Percentiles rank a stretch among this genome's conserved stretches.
phyloP scores from a whole-genome alignment of 2,329 filamentous ascomycete species.

The Ophiostoma sp. region DNA sequence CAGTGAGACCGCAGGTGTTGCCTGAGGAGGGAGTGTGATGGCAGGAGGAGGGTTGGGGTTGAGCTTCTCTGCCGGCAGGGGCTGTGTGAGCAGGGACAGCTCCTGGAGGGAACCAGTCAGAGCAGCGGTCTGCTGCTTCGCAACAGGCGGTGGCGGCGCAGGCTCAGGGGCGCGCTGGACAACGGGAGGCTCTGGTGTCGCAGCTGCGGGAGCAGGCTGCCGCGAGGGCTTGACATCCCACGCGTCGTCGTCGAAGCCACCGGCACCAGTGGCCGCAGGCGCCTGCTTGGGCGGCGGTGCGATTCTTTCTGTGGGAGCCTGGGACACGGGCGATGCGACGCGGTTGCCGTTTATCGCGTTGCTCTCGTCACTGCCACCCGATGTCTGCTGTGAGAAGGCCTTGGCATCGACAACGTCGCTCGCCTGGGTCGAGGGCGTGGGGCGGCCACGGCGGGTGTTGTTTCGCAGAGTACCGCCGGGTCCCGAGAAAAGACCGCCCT shows the following conservation, averaged over 20 bases:
- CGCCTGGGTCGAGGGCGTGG: slow-evolving; percentile 80
- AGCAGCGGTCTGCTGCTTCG: slow-evolving; percentile 41
- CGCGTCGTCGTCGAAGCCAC: slow-evolving; percentile 91
- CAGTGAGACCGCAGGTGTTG: slow-evolving; percentile 34
- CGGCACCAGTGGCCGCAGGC: slow-evolving; percentile 28
- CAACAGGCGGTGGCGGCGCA: slow-evolving; percentile 38
- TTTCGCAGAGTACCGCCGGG: slow-evolving; percentile 89
- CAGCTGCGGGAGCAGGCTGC: slow-evolving; percentile 46
- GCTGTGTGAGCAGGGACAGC: slow-evolving; percentile 54
- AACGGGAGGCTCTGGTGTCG: slow-evolving; percentile 40
- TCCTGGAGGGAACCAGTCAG: slow-evolving; percentile 69
- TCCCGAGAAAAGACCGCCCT: slow-evolving; percentile 75
- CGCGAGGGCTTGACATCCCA: slow-evolving; percentile 91
- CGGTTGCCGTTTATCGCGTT: slow-evolving; percentile 35
- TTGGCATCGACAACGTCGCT: slow-evolving; percentile 86
- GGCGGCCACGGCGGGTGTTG: slow-evolving; percentile 90
- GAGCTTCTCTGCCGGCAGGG: slow-evolving; percentile 53
- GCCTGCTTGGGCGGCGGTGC: slow-evolving; percentile 16
- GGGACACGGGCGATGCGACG: slow-evolving; percentile 38
- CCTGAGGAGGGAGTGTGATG: slow-evolving; percentile 38
- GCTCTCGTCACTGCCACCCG: slow-evolving; percentile 37
- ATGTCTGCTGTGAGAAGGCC: slow-evolving; percentile 69
- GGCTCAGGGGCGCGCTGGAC: slow-evolving; percentile 43
- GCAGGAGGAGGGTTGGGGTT: slow-evolving; percentile 35
- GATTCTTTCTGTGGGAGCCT: slow-evolving; percentile 27